Evolutionary conservation across 805 yeast species (phyloP), one percentile per base, ranked within the genome.

Genomic region (Starmerella floricola): DNA sequence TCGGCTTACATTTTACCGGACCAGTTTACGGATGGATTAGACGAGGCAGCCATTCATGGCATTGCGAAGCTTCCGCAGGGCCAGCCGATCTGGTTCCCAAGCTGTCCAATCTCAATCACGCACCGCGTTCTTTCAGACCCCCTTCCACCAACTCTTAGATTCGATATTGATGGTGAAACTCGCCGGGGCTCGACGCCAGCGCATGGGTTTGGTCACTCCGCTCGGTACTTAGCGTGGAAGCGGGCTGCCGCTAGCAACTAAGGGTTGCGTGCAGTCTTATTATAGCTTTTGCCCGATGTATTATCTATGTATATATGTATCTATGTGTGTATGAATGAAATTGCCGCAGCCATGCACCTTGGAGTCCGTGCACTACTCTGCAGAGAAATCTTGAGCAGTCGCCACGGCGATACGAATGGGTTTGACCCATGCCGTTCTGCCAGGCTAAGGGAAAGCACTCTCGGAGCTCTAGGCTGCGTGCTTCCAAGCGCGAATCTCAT

Each of bases 181-280:
- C 59, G 54, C 30, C 47, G 51, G n/a, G 55, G 53, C n/a, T 52
- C 49, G 3, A 54, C 55, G 3, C 49, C 42, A 3, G 46, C 56
- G 8, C 45, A 42, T 29, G 70, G 71, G 29, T 56, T 78, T 29
- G 85, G 93, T 5, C 93, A 84, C 54, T 73, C 81, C 39, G 83
- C 85, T 2, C 68, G 69, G 54, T 86, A 81, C 55, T 59, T 85
- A 56, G 82, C 84, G 1, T 76, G 71, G 71, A 74, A 71, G 55
- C 47, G 44, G 24, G 29, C 34, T 5, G 21, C 18, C 6, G 16
- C 13, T 13, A 81, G 59, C 48, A 76, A 66, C 50, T 4, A 16
- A 4, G 18, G 23, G 17, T 17, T 27, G 32, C 17, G 13, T 17
- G 13, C n/a, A 18, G n/a, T 12, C 24, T 34, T 8, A 34, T 15